Evolutionary conservation across 192 early-diverging fungal species (phyloP).

Genomic region (Entophlyctis luteolus): DNA sequence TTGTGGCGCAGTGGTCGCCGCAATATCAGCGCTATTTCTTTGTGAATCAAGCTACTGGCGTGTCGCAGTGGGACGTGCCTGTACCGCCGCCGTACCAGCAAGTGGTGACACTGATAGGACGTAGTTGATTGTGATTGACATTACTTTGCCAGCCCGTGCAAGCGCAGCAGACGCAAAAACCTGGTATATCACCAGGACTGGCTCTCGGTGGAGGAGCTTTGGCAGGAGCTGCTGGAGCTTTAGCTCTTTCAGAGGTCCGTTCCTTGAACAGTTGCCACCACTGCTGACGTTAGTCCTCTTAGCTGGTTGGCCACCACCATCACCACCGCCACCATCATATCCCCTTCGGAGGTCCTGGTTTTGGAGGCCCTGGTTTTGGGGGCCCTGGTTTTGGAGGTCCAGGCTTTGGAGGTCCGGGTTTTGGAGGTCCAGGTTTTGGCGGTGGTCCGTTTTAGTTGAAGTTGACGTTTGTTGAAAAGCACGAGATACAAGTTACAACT

Average conservation of each 20-base stretch:
- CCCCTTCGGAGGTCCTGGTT: too few species aligned
- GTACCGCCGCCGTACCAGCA: too few species aligned
- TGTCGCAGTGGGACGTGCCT: neutral
- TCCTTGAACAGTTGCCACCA: neutral
- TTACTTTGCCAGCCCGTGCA: too few species aligned
- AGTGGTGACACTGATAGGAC: neutral
- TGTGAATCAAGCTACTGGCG: neutral
- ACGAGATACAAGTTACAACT: neutral
- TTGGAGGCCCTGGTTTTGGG: neutral
- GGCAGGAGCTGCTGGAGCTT: neutral
- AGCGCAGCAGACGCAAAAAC: too few species aligned
- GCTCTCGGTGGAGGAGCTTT: neutral
- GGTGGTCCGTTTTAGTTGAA: neutral
- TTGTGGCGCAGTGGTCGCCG: neutral
- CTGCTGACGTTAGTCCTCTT: too few species aligned
- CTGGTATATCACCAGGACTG: too few species aligned
- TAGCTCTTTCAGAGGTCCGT: neutral
- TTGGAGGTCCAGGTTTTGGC: neutral
- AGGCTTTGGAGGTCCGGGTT: neutral
- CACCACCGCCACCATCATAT: too few species aligned
- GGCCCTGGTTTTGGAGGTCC: neutral
- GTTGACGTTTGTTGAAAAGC: neutral
- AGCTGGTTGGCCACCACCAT: too few species aligned
- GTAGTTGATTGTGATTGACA: too few species aligned
- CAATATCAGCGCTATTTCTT: constrained; percentile 8